Evolutionary conservation across 768 basidiomycete genomes (phyloP).

Genomic region (Astraeus odoratus): DNA sequence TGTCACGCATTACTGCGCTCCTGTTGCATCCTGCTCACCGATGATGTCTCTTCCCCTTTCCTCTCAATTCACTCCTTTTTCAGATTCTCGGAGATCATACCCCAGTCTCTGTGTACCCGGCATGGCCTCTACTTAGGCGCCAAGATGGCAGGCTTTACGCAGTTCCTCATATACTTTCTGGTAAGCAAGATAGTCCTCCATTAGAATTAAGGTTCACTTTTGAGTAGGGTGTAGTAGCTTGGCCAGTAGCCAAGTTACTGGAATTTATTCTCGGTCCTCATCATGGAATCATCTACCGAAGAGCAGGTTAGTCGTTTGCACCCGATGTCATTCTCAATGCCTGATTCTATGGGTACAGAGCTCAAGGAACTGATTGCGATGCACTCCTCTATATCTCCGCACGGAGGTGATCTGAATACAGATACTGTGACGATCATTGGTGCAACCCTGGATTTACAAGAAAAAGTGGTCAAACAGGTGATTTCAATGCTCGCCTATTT

Average conservation of each 20-base stretch:
- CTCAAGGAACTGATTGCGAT: slow-evolving; percentile 88
- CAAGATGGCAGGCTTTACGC: slow-evolving; percentile 72
- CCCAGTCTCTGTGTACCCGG: slow-evolving; percentile 87
- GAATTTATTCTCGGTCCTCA: slow-evolving; percentile 74
- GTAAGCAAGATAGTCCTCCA: slow-evolving; percentile 32
- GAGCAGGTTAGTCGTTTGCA: slow-evolving; percentile 39
- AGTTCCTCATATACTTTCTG: slow-evolving; percentile 58
- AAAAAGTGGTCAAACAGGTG: slow-evolving; percentile 72
- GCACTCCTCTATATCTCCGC: slow-evolving; percentile 65
- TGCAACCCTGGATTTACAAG: slow-evolving; percentile 82
- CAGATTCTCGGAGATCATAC: slow-evolving; percentile 89
- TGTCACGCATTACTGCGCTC: neutral
- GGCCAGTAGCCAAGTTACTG: slow-evolving; percentile 81
- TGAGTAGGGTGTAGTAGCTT: slow-evolving; percentile 61
- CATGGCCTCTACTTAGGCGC: slow-evolving; percentile 87
- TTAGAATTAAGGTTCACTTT: neutral
- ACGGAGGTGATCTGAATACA: slow-evolving; percentile 78
- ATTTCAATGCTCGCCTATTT: neutral
- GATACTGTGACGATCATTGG: slow-evolving; percentile 91
- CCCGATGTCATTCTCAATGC: neutral
- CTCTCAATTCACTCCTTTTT: neutral
- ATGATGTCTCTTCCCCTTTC: neutral
- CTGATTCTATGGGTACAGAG: slow-evolving; percentile 32
- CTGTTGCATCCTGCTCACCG: no score
- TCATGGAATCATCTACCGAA: slow-evolving; percentile 87